phyloP scores from a whole-genome alignment of 129 eudicot genomes.

The Lonicera japonica region DNA sequence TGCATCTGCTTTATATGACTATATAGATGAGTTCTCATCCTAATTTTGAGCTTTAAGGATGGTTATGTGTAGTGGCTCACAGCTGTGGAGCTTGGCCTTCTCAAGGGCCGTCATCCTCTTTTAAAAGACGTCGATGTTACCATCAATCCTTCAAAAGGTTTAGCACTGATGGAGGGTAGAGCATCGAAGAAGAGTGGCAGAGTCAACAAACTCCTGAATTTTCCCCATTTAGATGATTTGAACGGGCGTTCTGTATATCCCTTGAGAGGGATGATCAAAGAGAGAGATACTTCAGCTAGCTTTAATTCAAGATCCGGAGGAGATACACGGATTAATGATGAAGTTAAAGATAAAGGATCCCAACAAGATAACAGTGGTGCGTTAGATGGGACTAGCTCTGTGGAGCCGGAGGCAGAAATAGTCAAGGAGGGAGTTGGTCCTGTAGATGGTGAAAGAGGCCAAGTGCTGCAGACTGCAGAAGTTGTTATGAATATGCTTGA shows the following conservation, averaged over 20 bases:
- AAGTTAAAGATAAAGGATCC: slow-evolving; percentile 14
- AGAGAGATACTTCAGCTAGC: slow-evolving; percentile 17
- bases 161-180: slow-evolving; percentile 31
- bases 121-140: slow-evolving; percentile 71
- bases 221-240: slow-evolving; percentile 18
- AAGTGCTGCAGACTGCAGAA: slow-evolving; percentile 64
- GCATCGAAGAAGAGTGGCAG: slow-evolving; percentile 25
- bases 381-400: slow-evolving; percentile 21
- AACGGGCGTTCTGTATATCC: slow-evolving; percentile 23
- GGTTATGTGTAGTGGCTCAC: slow-evolving; percentile 71
- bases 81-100: slow-evolving; percentile 86
- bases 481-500: slow-evolving; percentile 87
- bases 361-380: slow-evolving; percentile 13
- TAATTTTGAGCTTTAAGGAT: neutral
- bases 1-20: neutral
- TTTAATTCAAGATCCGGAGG: slow-evolving; percentile 15
- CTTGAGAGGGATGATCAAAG: slow-evolving; percentile 19
- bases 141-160: slow-evolving; percentile 59
- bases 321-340: slow-evolving; percentile 18
- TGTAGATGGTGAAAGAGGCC: slow-evolving; percentile 53
- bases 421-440: slow-evolving; percentile 27
- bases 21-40: slow-evolving; percentile 1
- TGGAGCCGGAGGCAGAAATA: slow-evolving; percentile 25
- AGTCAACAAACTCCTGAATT: slow-evolving; percentile 15
- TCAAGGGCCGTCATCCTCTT: slow-evolving; percentile 92